phyloP scores from a whole-genome alignment of 2,329 filamentous ascomycete species.

The Mycocentrospora acerina region DNA sequence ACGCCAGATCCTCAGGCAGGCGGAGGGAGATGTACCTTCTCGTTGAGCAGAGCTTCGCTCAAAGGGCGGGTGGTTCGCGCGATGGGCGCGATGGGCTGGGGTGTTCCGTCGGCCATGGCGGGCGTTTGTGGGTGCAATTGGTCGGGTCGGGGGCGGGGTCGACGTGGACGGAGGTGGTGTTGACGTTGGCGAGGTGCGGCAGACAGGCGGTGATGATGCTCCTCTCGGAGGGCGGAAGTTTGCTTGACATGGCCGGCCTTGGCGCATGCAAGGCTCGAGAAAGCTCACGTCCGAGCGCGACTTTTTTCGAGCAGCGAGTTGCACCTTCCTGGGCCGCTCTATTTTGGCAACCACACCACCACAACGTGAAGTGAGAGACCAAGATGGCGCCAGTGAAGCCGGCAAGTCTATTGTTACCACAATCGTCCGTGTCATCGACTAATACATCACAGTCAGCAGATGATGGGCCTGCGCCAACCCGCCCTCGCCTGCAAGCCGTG shows the following conservation, averaged over 20 bases:
- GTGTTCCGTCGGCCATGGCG: conserved; percentile 61
- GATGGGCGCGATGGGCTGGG: conserved; percentile 59
- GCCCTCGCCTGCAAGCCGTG: conserved; percentile 43
- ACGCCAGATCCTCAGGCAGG: not conserved
- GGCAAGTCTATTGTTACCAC: conserved; percentile 8
- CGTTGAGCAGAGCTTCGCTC: conserved; percentile 96
- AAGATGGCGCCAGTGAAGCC: conserved; percentile 26
- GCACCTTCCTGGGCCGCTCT: conserved; percentile 1
- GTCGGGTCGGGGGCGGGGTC: conserved; percentile 17
- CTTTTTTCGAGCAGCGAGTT: conserved; percentile 19
- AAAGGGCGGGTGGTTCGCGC: conserved; percentile 75
- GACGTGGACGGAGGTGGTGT: conserved; percentile 13
- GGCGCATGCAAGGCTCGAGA: conserved; percentile 18
- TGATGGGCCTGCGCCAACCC: conserved; percentile 27
- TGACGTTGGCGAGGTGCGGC: conserved; percentile 7
- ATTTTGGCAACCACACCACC: conserved; percentile 7
- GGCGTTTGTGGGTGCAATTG: conserved; percentile 31
- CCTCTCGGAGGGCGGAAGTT: conserved; percentile 25
- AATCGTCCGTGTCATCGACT: not conserved
- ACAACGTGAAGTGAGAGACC: conserved; percentile 4
- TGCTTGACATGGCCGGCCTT: conserved; percentile 22
- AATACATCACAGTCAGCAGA: conserved; percentile 8
- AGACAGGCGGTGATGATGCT: conserved; percentile 28
- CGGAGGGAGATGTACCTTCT: conserved; percentile 74
- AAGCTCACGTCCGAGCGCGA: conserved; percentile 17